These are phyloP conservation scores for Coemansia nantahalensis DNA, from an alignment of 192 early-diverging fungal species.

Conservation along the genomic window DNA sequence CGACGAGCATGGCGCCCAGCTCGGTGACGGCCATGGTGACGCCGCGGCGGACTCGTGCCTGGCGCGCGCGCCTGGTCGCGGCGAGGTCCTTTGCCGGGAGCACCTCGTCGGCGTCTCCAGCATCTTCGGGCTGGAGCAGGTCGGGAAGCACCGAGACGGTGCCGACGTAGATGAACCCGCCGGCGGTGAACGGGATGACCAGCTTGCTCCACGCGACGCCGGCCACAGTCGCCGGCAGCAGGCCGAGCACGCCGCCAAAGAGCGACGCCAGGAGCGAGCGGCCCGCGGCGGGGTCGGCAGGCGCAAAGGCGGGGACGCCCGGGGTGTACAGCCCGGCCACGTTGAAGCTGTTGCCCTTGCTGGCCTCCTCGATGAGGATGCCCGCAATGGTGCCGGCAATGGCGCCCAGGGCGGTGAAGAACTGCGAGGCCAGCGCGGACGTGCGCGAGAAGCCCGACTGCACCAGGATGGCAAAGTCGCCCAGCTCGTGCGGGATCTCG, in stretches of 20 bases:
- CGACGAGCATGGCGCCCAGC: constrained; percentile 69
- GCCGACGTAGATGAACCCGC: constrained; percentile 85
- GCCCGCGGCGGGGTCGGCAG: not conserved
- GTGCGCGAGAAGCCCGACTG: constrained; percentile 75
- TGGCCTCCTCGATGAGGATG: constrained; percentile 71
- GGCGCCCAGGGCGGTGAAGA: constrained; percentile 77
- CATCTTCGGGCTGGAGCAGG: constrained; percentile 63
- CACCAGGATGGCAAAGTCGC: constrained; percentile 85
- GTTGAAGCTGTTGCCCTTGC: constrained; percentile 41
- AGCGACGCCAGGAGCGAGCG: constrained; percentile 14
- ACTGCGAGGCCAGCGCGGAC: constrained; percentile 74
- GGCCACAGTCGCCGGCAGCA: constrained; percentile 50
- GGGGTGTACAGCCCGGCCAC: constrained; percentile 27
- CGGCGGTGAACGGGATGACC: constrained; percentile 86
- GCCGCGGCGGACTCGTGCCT: constrained; percentile 11
- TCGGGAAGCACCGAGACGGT: constrained; percentile 84
- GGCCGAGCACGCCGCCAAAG: constrained; percentile 19
- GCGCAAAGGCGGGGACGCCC: constrained; percentile 34
- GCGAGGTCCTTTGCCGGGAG: constrained; percentile 9
- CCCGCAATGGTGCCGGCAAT: constrained; percentile 76
- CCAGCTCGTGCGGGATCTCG: constrained; percentile 87
- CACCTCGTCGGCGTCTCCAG: constrained; percentile 28
- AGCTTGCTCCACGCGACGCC: constrained; percentile 68
- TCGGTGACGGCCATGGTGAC: constrained; percentile 54
- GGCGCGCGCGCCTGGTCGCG: constrained; percentile 6